Percentiles rank a stretch among this genome's conserved stretches.
Evolutionary conservation across 108 stramenopile genomes (phyloP).

Genomic region (Nitzschia sp.): DNA sequence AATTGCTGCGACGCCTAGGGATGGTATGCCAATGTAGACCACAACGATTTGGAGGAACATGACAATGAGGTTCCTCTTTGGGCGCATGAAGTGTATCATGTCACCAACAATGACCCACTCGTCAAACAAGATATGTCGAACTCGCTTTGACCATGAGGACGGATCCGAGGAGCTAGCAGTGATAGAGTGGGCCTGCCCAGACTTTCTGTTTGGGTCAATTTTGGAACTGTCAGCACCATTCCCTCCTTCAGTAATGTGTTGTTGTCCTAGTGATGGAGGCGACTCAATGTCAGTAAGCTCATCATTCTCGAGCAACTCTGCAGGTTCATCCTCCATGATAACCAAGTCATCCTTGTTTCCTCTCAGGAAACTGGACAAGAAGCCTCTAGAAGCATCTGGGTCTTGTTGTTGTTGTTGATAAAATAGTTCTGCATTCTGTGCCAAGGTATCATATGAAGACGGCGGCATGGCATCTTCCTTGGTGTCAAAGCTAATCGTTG

Average conservation of each 20-base stretch:
- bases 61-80: background rate
- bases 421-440: background rate
- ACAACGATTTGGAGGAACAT: background rate
- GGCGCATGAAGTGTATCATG: background rate
- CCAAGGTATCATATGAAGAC: background rate
- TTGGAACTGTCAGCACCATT: background rate
- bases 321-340: no score
- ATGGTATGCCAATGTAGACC: constrained; percentile 12
- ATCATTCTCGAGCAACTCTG: no score
- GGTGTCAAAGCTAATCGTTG: background rate
- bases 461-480: background rate
- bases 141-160: background rate
- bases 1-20: constrained; percentile 5
- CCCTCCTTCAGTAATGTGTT: background rate
- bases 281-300: no score
- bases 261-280: no score
- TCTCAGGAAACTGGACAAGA: no score
- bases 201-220: background rate
- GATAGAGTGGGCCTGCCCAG: background rate
- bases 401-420: background rate
- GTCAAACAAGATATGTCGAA: background rate
- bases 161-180: background rate
- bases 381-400: no score
- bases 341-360: no score
- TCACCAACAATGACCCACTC: constrained; percentile 1